These are phyloP conservation scores for Saccharomyces mikatae DNA, from an alignment of 805 yeast genomes.

Conservation along the genomic window DNA sequence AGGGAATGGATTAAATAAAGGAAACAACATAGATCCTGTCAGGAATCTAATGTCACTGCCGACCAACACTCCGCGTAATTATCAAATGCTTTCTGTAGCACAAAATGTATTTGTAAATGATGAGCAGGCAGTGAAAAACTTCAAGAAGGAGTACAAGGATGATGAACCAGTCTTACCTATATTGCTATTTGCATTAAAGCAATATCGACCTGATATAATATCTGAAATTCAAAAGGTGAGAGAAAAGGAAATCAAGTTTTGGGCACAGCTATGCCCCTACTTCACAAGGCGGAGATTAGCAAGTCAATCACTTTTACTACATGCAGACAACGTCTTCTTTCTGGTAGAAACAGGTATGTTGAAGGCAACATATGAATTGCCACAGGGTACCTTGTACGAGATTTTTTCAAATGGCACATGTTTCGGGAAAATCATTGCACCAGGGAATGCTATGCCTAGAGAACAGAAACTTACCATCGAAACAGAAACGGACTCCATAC, in stretches of 20 bases:
- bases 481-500: constrained; percentile 53
- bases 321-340: constrained; percentile 37
- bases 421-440: constrained; percentile 37
- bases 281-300: constrained; percentile 45
- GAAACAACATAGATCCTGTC: constrained; percentile 1
- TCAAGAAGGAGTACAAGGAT: constrained; percentile 13
- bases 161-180: constrained; percentile 22
- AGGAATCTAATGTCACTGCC: constrained; percentile 17
- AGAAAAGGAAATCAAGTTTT: constrained; percentile 41
- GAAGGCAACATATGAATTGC: constrained; percentile 44
- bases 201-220: constrained; percentile 20
- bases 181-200: constrained; percentile 24
- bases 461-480: constrained; percentile 40
- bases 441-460: constrained; percentile 22
- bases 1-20: not conserved
- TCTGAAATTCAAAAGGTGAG: constrained; percentile 27
- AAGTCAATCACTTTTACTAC: constrained; percentile 38
- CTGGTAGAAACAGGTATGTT: constrained; percentile 50
- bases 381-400: constrained; percentile 36
- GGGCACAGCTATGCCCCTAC: constrained; percentile 55
- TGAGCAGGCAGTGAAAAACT: constrained; percentile 17
- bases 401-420: constrained; percentile 48
- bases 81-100: constrained; percentile 35
- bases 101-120: constrained; percentile 28
- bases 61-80: constrained; percentile 35